These are phyloP conservation scores for Beauveria sp. DNA, from an alignment of 2,329 filamentous ascomycete species.

Conservation along the genomic window DNA sequence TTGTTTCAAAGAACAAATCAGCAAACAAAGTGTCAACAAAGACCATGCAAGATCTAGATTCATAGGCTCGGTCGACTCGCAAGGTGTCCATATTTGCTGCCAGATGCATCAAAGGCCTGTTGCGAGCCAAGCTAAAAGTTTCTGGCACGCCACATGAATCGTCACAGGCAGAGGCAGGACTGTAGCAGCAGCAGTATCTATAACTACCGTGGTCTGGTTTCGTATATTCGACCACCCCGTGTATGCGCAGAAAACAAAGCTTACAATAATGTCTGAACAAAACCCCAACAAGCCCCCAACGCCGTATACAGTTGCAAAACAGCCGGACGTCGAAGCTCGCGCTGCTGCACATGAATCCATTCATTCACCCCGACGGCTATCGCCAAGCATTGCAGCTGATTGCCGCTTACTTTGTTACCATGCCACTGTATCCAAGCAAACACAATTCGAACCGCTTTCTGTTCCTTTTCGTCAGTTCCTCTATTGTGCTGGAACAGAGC, in stretches of 20 bases:
- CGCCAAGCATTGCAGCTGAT: not conserved
- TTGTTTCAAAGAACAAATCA: no score
- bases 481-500: not conserved
- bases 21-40: no score
- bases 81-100: no score
- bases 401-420: not conserved
- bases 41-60: no score
- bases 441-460: not conserved
- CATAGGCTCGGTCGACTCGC: no score
- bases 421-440: conserved; percentile 1
- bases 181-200: conserved; percentile 1
- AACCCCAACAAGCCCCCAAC: conserved; percentile 9
- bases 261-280: conserved; percentile 10
- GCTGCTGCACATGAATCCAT: conserved; percentile 1
- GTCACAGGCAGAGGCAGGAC: no score
- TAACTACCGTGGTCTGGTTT: conserved; percentile 5
- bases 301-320: conserved; percentile 5
- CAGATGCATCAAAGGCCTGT: no score
- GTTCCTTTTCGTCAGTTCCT: not conserved
- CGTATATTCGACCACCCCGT: conserved; percentile 7
- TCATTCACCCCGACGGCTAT: not conserved
- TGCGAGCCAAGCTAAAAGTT: no score
- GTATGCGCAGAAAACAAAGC: conserved; percentile 6
- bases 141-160: no score
- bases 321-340: not conserved